These are phyloP conservation scores for Leccinum uliginosum DNA, from an alignment of 768 basidiomycete species.

Conservation along the genomic window DNA sequence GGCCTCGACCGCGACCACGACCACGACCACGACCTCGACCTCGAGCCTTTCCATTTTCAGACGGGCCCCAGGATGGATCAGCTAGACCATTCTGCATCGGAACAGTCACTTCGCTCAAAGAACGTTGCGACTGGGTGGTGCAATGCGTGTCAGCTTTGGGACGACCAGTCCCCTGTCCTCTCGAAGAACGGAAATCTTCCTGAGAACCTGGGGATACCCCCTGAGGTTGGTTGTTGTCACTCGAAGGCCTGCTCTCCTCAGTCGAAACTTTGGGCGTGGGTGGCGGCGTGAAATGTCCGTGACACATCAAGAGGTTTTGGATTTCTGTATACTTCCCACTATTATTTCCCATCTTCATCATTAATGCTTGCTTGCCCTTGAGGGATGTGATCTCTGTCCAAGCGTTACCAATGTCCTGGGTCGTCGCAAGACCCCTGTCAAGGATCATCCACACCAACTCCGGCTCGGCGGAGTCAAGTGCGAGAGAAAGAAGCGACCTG, in stretches of 20 bases:
- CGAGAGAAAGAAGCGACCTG: slow-evolving; percentile 49
- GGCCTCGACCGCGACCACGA: slow-evolving; percentile 35
- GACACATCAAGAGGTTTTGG: slow-evolving; percentile 47
- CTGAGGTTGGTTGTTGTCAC: slow-evolving; percentile 13
- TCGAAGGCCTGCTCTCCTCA: slow-evolving; percentile 8
- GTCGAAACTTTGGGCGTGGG: slow-evolving; percentile 25
- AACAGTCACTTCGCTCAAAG: neutral
- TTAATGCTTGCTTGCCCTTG: slow-evolving; percentile 24
- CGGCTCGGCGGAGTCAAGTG: slow-evolving; percentile 57
- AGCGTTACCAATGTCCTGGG: slow-evolving; percentile 45
- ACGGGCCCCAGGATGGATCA: slow-evolving; percentile 7
- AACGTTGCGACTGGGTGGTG: neutral
- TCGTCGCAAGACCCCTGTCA: slow-evolving; percentile 48
- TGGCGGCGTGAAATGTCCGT: slow-evolving; percentile 48
- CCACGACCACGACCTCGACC: slow-evolving; percentile 41
- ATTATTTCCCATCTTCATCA: slow-evolving; percentile 23
- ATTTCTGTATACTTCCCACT: slow-evolving; percentile 45
- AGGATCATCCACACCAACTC: slow-evolving; percentile 63
- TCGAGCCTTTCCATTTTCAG: slow-evolving; percentile 25
- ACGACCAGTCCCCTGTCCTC: slow-evolving; percentile 13
- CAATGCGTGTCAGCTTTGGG: neutral
- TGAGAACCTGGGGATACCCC: slow-evolving; percentile 6
- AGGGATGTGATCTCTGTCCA: slow-evolving; percentile 47
- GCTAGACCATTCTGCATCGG: slow-evolving; percentile 1
- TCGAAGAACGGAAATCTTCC: slow-evolving; percentile 1